Conservation (phyloP, 495 filamentous ascomycete genomes). For the Parathielavia appendiculata region DNA sequence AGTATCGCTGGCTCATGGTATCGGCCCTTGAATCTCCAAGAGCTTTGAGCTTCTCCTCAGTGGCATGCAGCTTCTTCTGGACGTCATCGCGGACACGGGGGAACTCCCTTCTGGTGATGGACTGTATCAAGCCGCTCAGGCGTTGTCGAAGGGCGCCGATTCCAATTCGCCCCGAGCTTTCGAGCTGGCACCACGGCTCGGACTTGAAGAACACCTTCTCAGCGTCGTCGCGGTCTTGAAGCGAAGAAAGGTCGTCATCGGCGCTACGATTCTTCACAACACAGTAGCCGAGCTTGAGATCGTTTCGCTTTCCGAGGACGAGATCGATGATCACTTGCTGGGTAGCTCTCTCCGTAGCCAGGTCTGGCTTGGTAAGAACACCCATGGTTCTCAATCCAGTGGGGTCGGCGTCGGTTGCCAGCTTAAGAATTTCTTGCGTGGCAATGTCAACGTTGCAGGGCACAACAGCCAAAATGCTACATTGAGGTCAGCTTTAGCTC, state of each 20-base stretch:
- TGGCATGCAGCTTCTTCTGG: background rate
- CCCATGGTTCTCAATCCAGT: background rate
- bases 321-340: background rate
- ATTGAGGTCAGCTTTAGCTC: background rate
- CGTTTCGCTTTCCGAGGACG: background rate
- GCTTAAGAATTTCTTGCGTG: background rate
- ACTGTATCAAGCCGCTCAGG: background rate
- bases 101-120: background rate
- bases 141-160: background rate
- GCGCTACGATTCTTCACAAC: background rate
- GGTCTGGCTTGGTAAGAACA: background rate
- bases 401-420: background rate
- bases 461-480: background rate
- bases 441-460: background rate
- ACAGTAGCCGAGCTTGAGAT: background rate
- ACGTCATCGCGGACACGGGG: background rate
- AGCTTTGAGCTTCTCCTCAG: background rate
- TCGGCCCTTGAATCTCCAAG: background rate
- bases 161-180: background rate
- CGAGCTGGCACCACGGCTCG: background rate
- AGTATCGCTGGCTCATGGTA: background rate
- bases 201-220: background rate
- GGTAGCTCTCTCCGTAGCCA: background rate
- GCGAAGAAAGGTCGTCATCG: background rate
- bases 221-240: background rate